These are phyloP conservation scores for Cordyceps fumosorosea DNA, from an alignment of 2,329 filamentous ascomycete genomes.

Conservation along the genomic window DNA sequence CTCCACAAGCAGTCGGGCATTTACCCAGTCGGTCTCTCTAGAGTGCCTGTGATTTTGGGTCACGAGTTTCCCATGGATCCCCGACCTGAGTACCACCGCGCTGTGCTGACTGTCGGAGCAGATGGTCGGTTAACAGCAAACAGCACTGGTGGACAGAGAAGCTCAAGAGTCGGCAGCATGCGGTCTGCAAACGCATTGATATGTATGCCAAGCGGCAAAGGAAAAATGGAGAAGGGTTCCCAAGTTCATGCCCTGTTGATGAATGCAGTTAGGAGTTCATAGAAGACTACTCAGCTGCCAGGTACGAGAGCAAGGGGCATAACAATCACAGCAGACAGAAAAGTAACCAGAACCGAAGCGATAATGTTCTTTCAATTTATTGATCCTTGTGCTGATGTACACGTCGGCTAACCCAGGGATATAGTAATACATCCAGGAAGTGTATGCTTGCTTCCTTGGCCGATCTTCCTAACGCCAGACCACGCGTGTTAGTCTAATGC, in stretches of 20 bases:
- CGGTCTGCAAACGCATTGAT: slow-evolving; percentile 83
- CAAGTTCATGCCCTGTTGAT: slow-evolving; percentile 76
- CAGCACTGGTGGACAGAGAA: slow-evolving; percentile 86
- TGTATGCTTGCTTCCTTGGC: slow-evolving; percentile 25
- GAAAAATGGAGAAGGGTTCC: slow-evolving; percentile 59
- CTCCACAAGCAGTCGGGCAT: slow-evolving; percentile 72
- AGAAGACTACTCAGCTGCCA: background rate
- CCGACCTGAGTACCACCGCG: slow-evolving; percentile 90
- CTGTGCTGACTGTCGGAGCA: slow-evolving; percentile 56
- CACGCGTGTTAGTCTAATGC: slow-evolving; percentile 19
- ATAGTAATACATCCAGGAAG: slow-evolving; percentile 30
- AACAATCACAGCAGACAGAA: background rate
- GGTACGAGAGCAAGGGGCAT: background rate
- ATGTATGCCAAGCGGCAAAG: slow-evolving; percentile 61
- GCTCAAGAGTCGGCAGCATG: slow-evolving; percentile 82
- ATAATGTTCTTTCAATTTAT: slow-evolving; percentile 19
- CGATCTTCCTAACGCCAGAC: slow-evolving; percentile 36
- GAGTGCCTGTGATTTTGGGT: slow-evolving; percentile 62
- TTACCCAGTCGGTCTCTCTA: slow-evolving; percentile 60
- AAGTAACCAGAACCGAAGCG: background rate
- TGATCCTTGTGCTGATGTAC: slow-evolving; percentile 28
- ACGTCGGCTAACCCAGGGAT: slow-evolving; percentile 23
- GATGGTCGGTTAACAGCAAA: slow-evolving; percentile 66
- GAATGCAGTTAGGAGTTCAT: slow-evolving; percentile 37
- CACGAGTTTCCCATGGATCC: slow-evolving; percentile 70